Percentiles rank a stretch among this genome's conserved stretches.
phyloP scores from a whole-genome alignment of 805 yeast genomes.

The Isabelozyma rhagii region DNA sequence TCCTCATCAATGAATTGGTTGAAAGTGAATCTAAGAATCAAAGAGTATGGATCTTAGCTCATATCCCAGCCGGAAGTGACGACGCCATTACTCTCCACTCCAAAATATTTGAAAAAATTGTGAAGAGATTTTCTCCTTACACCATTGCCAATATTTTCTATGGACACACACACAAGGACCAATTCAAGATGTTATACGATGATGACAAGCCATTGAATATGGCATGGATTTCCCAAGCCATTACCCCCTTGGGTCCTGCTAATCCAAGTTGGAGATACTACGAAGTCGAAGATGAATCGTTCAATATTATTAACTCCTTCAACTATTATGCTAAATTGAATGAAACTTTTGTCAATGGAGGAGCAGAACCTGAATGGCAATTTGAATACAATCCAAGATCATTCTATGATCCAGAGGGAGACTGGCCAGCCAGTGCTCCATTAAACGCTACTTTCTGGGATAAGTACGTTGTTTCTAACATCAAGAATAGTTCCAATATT shows the following conservation, averaged over 20 bases:
- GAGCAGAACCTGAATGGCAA: slow-evolving; percentile 60
- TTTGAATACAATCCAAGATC: slow-evolving; percentile 65
- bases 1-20: slow-evolving; percentile 58
- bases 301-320: slow-evolving; percentile 56
- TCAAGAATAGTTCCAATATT: slow-evolving; percentile 36
- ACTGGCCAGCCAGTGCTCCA: slow-evolving; percentile 60
- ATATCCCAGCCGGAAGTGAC: slow-evolving; percentile 54
- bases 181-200: slow-evolving; percentile 56
- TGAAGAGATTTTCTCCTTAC: slow-evolving; percentile 65
- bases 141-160: slow-evolving; percentile 67
- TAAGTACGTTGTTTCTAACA: slow-evolving; percentile 40
- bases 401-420: slow-evolving; percentile 44
- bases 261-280: slow-evolving; percentile 77
- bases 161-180: slow-evolving; percentile 72
- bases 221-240: slow-evolving; percentile 66
- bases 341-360: slow-evolving; percentile 50
- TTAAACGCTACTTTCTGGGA: slow-evolving; percentile 72
- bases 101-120: slow-evolving; percentile 50
- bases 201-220: slow-evolving; percentile 46
- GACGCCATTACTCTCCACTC: slow-evolving; percentile 65
- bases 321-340: slow-evolving; percentile 61
- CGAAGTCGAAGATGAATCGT: slow-evolving; percentile 59
- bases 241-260: slow-evolving; percentile 56
- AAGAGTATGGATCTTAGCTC: slow-evolving; percentile 73
- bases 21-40: slow-evolving; percentile 56